A percentile compares a stretch with the other conserved stretches of the same genome.
Conservation (phyloP, 495 filamentous ascomycete species). For the Daldinia concentrica region DNA sequence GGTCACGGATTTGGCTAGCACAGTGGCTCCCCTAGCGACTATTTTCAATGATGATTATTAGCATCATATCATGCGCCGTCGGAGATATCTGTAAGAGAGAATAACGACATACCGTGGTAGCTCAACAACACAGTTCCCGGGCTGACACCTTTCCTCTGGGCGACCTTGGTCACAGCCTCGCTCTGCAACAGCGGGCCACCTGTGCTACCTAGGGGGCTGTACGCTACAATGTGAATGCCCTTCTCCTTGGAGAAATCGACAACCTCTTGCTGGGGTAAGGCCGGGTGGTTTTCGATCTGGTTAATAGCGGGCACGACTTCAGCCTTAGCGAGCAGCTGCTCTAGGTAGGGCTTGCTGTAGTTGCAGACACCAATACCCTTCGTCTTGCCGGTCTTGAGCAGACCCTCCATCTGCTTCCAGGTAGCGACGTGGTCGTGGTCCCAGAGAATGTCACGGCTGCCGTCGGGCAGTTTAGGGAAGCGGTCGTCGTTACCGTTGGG, state of each 20-base stretch:
- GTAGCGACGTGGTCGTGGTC: slow-evolving; percentile 74
- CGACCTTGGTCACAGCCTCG: slow-evolving; percentile 72
- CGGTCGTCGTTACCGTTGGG: slow-evolving; percentile 76
- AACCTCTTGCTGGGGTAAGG: slow-evolving; percentile 86
- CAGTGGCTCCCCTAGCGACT: slow-evolving; percentile 77
- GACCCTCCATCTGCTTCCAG: slow-evolving; percentile 82
- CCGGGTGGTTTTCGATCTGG: slow-evolving; percentile 91
- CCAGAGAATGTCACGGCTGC: slow-evolving; percentile 72
- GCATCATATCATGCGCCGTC: not conserved
- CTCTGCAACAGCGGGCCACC: slow-evolving; percentile 76
- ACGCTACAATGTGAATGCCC: slow-evolving; percentile 80
- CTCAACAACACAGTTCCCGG: slow-evolving; percentile 73
- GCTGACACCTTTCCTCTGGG: slow-evolving; percentile 71
- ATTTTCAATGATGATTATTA: not conserved
- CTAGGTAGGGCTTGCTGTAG: slow-evolving; percentile 76
- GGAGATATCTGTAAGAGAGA: not conserved
- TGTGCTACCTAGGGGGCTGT: slow-evolving; percentile 80
- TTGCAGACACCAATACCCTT: slow-evolving; percentile 86
- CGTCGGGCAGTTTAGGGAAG: slow-evolving; percentile 78
- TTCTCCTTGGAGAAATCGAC: slow-evolving; percentile 77
- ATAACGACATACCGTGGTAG: slow-evolving; percentile 73
- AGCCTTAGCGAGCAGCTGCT: slow-evolving; percentile 73
- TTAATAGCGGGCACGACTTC: slow-evolving; percentile 81
- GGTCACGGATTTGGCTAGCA: slow-evolving; percentile 82
- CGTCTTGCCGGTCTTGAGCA: slow-evolving; percentile 71